These are phyloP conservation scores for Aspergillus fumigatiaffinis DNA, from an alignment of 2,329 filamentous ascomycete genomes.

Conservation along the genomic window DNA sequence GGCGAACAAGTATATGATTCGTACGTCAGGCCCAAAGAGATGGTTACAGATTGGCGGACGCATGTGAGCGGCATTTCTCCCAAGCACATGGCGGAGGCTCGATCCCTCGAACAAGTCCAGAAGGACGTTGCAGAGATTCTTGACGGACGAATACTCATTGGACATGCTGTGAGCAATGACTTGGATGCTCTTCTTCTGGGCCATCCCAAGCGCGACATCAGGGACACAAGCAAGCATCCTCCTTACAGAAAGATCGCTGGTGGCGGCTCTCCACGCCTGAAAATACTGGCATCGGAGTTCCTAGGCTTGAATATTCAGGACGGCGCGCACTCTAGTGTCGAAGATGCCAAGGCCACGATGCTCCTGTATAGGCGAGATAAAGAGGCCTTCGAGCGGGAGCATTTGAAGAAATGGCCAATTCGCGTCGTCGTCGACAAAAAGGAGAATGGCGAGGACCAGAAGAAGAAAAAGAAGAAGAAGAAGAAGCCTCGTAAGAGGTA, in stretches of 20 bases:
- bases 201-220: slow-evolving; percentile 72
- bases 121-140: slow-evolving; percentile 65
- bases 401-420: slow-evolving; percentile 61
- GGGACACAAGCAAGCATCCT: slow-evolving; percentile 77
- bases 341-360: slow-evolving; percentile 88
- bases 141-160: slow-evolving; percentile 68
- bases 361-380: slow-evolving; percentile 80
- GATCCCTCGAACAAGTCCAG: slow-evolving; percentile 74
- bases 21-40: slow-evolving; percentile 73
- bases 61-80: slow-evolving; percentile 76
- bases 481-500: slow-evolving; percentile 43
- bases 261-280: slow-evolving; percentile 49
- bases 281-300: slow-evolving; percentile 54
- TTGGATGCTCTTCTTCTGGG: slow-evolving; percentile 69
- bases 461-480: slow-evolving; percentile 47
- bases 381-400: slow-evolving; percentile 76
- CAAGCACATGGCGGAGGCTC: slow-evolving; percentile 65
- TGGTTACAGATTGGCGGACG: slow-evolving; percentile 87
- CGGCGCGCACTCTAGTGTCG: slow-evolving; percentile 59
- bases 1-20: slow-evolving; percentile 91
- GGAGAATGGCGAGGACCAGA: slow-evolving; percentile 32
- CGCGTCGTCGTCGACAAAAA: slow-evolving; percentile 32
- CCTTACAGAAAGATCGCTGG: slow-evolving; percentile 63
- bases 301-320: slow-evolving; percentile 58
- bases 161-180: slow-evolving; percentile 79